phyloP scores from a whole-genome alignment of 1,284 basidiomycete genomes.

The Clitocybe nebularis region DNA sequence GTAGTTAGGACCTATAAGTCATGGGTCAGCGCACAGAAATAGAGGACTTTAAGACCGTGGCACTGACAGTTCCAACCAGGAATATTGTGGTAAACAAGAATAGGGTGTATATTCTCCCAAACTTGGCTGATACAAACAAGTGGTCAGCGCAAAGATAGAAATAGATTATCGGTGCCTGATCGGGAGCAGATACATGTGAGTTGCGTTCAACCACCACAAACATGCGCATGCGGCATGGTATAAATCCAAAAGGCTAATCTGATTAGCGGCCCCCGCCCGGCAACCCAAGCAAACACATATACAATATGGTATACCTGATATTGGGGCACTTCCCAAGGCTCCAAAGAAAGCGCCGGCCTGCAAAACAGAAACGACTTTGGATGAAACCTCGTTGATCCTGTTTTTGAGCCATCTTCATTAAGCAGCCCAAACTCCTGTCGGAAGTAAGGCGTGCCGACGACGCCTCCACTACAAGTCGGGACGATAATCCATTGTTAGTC shows the following conservation, averaged over 20 bases:
- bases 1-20: constrained; percentile 40
- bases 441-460: constrained; percentile 63
- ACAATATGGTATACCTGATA: constrained; percentile 45
- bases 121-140: constrained; percentile 31
- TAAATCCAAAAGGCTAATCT: not conserved
- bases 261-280: not conserved
- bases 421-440: constrained; percentile 56
- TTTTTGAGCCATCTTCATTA: constrained; percentile 31
- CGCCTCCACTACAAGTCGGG: constrained; percentile 50
- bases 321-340: constrained; percentile 50
- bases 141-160: too few species aligned
- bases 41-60: constrained; percentile 17
- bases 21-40: constrained; percentile 23
- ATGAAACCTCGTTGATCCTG: constrained; percentile 44
- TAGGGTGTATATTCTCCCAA: constrained; percentile 57
- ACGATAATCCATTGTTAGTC: constrained; percentile 21
- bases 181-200: not conserved
- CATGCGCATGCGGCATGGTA: too few species aligned
- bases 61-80: constrained; percentile 61
- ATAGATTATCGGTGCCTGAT: too few species aligned
- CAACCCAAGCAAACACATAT: not conserved
- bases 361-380: constrained; percentile 68
- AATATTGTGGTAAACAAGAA: constrained; percentile 61
- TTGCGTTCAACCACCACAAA: too few species aligned
- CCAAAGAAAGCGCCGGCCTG: constrained; percentile 83